Conservation (phyloP, 495 filamentous ascomycete genomes). For the Hyaloscypha bicolor region DNA sequence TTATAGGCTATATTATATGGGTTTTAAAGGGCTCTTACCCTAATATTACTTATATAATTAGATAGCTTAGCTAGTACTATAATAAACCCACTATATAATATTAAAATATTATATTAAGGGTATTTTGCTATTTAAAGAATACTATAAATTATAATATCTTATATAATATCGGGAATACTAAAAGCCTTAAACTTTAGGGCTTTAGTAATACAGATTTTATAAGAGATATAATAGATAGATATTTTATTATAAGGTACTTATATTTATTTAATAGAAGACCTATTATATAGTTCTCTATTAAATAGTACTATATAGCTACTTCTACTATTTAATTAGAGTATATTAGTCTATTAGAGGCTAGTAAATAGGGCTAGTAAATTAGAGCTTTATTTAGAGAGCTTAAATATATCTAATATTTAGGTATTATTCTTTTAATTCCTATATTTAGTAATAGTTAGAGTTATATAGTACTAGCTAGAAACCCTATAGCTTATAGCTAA, state of each 20-base stretch:
- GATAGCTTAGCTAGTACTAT: no score
- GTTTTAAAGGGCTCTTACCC: no score
- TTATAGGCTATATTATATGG: no score
- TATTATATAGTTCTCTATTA: neutral
- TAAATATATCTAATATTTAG: neutral
- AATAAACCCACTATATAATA: no score
- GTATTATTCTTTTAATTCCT: neutral
- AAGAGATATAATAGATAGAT: constrained; percentile 2
- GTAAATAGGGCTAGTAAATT: constrained; percentile 11
- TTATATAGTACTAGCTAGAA: constrained; percentile 6
- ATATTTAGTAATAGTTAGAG: constrained; percentile 5
- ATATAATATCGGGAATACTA: no score
- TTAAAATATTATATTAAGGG: no score
- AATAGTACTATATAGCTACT: neutral
- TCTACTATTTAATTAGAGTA: constrained; percentile 16
- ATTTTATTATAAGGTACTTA: neutral
- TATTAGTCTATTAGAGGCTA: constrained; percentile 9
- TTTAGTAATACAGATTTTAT: no score
- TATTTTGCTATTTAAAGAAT: no score
- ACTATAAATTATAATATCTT: no score
- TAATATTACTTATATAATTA: no score
- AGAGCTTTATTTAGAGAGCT: constrained; percentile 11
- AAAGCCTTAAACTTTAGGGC: no score
- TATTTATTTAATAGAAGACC: neutral
- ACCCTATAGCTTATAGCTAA: constrained; percentile 10